Conservation (phyloP, 441 rosid genomes). For the Pelargonium citronellum region DNA sequence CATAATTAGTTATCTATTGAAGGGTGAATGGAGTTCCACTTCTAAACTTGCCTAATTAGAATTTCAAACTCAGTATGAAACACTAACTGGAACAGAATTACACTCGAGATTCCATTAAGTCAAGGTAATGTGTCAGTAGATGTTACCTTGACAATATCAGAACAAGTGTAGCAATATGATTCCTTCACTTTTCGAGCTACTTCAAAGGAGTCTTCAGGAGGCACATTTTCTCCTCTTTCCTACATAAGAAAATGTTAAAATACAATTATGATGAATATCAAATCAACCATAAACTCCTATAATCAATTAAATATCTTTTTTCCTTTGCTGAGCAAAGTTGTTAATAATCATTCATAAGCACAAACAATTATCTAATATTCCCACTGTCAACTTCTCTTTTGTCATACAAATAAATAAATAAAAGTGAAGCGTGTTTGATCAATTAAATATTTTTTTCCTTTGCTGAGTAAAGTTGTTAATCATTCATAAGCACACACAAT, state of each 20-base stretch:
- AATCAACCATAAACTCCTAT: neutral
- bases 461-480: neutral
- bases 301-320: neutral
- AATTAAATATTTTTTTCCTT: neutral
- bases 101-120: neutral
- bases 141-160: conserved; percentile 90
- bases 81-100: too few species aligned
- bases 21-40: neutral
- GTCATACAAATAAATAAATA: too few species aligned
- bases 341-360: neutral
- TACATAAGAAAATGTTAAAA: conserved; percentile 29
- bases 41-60: too few species aligned
- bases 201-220: conserved; percentile 94
- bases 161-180: conserved; percentile 80
- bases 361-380: neutral
- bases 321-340: neutral
- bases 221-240: conserved; percentile 98
- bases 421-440: too few species aligned
- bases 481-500: neutral
- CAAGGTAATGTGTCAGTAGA: neutral
- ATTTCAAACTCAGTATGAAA: too few species aligned
- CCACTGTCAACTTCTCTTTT: neutral
- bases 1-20: neutral
- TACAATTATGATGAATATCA: neutral
- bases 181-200: conserved; percentile 97